Base-by-base conservation (phyloP, 2,329 filamentous ascomycete genomes). In the Aspergillus amoenus region DNA sequence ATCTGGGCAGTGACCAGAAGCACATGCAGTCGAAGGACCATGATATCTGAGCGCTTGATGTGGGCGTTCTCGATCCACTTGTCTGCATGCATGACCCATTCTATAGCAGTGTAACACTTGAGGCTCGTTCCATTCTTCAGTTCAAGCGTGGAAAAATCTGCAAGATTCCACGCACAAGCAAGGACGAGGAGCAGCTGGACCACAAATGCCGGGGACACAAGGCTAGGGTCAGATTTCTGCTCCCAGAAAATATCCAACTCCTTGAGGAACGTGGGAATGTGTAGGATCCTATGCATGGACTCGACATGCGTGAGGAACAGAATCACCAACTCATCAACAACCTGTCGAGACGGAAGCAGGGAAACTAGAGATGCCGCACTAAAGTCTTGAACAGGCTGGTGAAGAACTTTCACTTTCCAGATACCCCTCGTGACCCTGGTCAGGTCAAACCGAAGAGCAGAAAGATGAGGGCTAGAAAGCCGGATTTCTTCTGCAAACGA, bases 51-150 rank as follows among this genome's bases (percentile, higher is more conserved):
- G 15, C 82, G 79, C 65, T 84, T 85, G 43, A 81, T 77, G 45
- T 78, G 85, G 1, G 92, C 90, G 68, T 93, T 89, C 67, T 95
- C 90, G 41, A 97, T 80, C 59, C 97, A 88, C 2, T 87, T 86
- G 71, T 97, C 93, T 3, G 92, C 91, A 87, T 97, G 95, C 48
- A 88, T 84, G 57, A 97, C 90, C 71, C 93, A 97, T 66, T 90
- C 88, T 22, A 73, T 53, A 2, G 71, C 73, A 2, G 70, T 72
- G 52, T 68, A 71, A 50, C 68, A 70, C 45, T 62, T 65, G 40
- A 73, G 61, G 13, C 61, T 60, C 4, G 56, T 60, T 3, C 66
- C 56, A 41, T 66, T 71, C 43, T 71, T 71, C 5, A 66, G 60
- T 24, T 70, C 64, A 2, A 73, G 59, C 11, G 60, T 64, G 4